Conservation (phyloP, 2,329 filamentous ascomycete genomes). For the Harringtonia lauricola region DNA sequence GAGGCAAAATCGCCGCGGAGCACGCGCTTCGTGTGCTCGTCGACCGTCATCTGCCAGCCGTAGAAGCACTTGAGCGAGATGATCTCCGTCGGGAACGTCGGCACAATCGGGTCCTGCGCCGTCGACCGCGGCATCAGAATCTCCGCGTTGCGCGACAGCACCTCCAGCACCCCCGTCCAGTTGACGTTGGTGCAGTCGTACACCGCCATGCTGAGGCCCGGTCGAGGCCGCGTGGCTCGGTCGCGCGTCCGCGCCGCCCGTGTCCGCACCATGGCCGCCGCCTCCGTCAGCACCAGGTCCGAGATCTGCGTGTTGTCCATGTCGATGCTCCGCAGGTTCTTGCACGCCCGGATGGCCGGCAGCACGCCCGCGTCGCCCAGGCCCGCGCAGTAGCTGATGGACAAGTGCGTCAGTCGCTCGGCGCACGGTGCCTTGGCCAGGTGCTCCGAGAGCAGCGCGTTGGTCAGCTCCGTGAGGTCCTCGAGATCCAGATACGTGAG, state of each 20-base stretch:
- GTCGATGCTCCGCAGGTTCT: conserved; percentile 57
- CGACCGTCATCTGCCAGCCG: conserved; percentile 87
- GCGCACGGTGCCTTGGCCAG: conserved; percentile 70
- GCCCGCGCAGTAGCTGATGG: conserved; percentile 81
- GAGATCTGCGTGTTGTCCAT: conserved; percentile 92
- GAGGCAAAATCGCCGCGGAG: conserved; percentile 63
- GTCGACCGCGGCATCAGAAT: conserved; percentile 36
- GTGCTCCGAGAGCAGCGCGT: conserved; percentile 58
- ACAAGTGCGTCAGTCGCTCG: conserved; percentile 62
- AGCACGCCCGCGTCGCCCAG: conserved; percentile 77
- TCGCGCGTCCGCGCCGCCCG: conserved; percentile 25
- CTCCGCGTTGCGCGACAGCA: conserved; percentile 76
- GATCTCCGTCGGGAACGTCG: conserved; percentile 58
- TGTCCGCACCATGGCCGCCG: conserved; percentile 64
- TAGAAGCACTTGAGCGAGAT: conserved; percentile 90
- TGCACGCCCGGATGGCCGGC: conserved; percentile 67
- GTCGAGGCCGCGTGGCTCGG: conserved; percentile 28
- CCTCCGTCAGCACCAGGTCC: conserved; percentile 76
- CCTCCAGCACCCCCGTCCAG: conserved; percentile 82
- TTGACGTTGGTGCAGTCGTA: conserved; percentile 91
- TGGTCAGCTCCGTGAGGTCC: conserved; percentile 68
- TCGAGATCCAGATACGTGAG: conserved; percentile 86
- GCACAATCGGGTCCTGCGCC: background rate
- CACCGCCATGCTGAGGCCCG: conserved; percentile 66
- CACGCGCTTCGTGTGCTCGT: conserved; percentile 85